Evolutionary conservation across 2,329 filamentous ascomycete species (phyloP).

Genomic region (Teratosphaeria nubilosa): DNA sequence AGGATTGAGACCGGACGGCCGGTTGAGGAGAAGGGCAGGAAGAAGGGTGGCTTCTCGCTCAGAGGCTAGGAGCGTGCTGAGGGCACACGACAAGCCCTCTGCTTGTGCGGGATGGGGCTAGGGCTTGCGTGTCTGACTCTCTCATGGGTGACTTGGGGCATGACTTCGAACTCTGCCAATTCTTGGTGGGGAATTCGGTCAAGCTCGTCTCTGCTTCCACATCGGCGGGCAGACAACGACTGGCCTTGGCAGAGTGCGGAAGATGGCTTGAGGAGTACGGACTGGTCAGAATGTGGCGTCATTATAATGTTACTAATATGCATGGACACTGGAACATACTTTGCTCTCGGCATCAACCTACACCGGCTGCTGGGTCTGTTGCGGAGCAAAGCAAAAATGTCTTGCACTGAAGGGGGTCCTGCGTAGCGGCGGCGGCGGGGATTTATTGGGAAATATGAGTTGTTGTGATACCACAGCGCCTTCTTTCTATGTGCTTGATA

Average conservation of each 20-base stretch:
- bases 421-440: constrained; percentile 1
- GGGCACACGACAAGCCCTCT: neutral
- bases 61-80: constrained; percentile 37
- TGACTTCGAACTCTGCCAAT: neutral
- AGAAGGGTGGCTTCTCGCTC: constrained; percentile 80
- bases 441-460: constrained; percentile 5
- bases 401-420: constrained; percentile 3
- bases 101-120: neutral
- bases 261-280: neutral
- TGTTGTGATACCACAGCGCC: constrained; percentile 25
- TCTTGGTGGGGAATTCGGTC: neutral
- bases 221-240: neutral
- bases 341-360: neutral
- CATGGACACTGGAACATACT: neutral
- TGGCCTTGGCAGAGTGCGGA: neutral
- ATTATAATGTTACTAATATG: neutral
- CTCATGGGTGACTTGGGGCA: neutral
- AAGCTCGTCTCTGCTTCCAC: neutral
- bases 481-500: constrained; percentile 10
- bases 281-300: neutral
- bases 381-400: constrained; percentile 3
- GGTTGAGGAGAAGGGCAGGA: constrained; percentile 96
- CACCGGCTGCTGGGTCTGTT: constrained; percentile 1
- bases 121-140: neutral
- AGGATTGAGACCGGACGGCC: constrained; percentile 91